These are phyloP conservation scores for Paecilomyces niveus DNA, from an alignment of 2,329 filamentous ascomycete species.

Conservation along the genomic window DNA sequence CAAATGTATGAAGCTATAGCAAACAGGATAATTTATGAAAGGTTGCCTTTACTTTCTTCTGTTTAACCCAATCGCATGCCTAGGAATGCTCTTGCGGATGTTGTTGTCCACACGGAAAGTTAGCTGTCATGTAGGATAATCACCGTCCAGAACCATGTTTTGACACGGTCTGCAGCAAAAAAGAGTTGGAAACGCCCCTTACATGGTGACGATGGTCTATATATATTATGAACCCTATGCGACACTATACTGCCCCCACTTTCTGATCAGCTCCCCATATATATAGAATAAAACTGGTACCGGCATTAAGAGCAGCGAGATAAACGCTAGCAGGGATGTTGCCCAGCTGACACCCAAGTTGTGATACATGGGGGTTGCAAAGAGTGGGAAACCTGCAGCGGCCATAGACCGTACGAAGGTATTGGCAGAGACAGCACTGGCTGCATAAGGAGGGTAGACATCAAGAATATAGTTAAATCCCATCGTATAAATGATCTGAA, in stretches of 20 bases:
- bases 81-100: no score
- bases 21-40: no score
- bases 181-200: no score
- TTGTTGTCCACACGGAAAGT: no score
- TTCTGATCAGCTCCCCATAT: neutral
- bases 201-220: neutral
- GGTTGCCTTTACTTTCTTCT: no score
- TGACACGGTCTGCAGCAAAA: no score
- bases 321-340: neutral
- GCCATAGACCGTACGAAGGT: slow-evolving; percentile 10
- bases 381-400: slow-evolving; percentile 11
- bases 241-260: neutral
- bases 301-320: slow-evolving; percentile 1
- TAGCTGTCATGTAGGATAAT: no score
- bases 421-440: slow-evolving; percentile 12
- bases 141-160: no score
- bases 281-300: slow-evolving; percentile 1
- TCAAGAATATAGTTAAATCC: slow-evolving; percentile 13
- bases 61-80: no score
- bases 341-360: slow-evolving; percentile 1
- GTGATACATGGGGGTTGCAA: neutral
- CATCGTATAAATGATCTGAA: neutral
- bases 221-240: neutral
- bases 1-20: no score
- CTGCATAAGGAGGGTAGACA: slow-evolving; percentile 11